Percentiles rank a stretch among this genome's conserved stretches.
Evolutionary conservation across 2,329 filamentous ascomycete genomes (phyloP).

Genomic region (Aspergillus ibericus): DNA sequence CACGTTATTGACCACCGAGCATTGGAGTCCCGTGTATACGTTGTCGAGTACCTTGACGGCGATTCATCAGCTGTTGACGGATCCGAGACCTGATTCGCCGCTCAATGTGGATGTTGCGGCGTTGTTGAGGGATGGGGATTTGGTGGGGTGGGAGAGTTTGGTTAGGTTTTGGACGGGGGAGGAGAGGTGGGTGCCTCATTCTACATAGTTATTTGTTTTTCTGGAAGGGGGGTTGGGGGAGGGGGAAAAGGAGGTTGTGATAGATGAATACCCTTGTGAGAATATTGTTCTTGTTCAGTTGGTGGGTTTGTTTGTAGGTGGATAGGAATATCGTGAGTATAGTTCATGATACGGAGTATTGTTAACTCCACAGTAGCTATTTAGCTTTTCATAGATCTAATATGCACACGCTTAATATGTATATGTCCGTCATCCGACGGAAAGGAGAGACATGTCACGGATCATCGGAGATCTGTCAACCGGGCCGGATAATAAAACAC

Average conservation of each 20-base stretch:
- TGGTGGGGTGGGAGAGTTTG: conserved; percentile 47
- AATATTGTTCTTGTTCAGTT: too few species aligned
- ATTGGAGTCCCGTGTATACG: conserved; percentile 86
- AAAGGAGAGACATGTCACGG: conserved; percentile 5
- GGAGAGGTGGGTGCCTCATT: conserved; percentile 41
- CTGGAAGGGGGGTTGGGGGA: background rate
- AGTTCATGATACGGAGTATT: too few species aligned
- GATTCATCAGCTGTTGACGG: conserved; percentile 48
- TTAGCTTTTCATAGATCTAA: background rate
- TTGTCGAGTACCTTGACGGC: conserved; percentile 54
- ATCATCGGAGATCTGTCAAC: background rate
- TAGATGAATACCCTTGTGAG: background rate
- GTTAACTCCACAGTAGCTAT: too few species aligned
- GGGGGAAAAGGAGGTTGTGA: background rate
- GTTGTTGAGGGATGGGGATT: conserved; percentile 47
- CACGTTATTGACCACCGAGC: conserved; percentile 69
- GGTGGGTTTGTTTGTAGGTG: too few species aligned
- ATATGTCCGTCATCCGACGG: background rate
- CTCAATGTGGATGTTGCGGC: conserved; percentile 52
- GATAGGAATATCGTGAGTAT: too few species aligned
- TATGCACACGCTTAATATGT: conserved; percentile 11
- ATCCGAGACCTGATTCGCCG: conserved; percentile 49
- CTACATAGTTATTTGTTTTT: background rate
- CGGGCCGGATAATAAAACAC: background rate
- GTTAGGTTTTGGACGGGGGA: conserved; percentile 50